Evolutionary conservation across 306 rosid genomes (phyloP).

Genomic region (Pachyrhizus erosus): DNA sequence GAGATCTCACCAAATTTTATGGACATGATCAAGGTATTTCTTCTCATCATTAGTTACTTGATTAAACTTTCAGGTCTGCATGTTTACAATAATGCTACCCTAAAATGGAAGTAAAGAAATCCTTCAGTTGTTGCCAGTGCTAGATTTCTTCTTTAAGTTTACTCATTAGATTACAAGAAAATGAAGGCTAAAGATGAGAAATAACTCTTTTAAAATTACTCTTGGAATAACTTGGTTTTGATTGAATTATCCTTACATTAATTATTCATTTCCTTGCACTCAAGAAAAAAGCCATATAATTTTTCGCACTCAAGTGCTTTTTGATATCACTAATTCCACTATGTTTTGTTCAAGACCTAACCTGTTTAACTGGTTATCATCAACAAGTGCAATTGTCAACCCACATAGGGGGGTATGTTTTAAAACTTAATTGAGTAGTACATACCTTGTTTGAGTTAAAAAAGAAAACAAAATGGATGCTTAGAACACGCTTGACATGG

Average conservation of each 20-base stretch:
- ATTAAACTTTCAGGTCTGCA: background rate
- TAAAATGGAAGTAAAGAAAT: constrained; percentile 14
- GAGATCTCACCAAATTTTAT: constrained; percentile 68
- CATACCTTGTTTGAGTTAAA: background rate
- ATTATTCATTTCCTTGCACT: background rate
- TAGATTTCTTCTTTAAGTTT: background rate
- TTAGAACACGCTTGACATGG: background rate
- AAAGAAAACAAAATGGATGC: background rate
- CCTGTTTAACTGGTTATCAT: no score
- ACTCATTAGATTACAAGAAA: no score
- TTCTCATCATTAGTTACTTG: background rate
- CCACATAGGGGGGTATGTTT: background rate
- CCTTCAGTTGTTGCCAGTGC: background rate
- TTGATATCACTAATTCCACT: background rate
- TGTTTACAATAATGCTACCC: background rate
- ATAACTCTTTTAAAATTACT: no score
- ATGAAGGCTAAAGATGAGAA: no score
- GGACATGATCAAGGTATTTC: constrained; percentile 67
- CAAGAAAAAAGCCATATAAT: background rate
- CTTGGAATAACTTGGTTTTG: no score
- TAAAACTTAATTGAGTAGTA: background rate
- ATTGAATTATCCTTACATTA: background rate
- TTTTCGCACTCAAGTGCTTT: background rate
- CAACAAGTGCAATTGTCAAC: background rate
- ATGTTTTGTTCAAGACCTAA: background rate